Percentiles rank a stretch among this genome's conserved stretches.
Evolutionary conservation across 495 filamentous ascomycete genomes (phyloP).

Genomic region (Podospora didyma): DNA sequence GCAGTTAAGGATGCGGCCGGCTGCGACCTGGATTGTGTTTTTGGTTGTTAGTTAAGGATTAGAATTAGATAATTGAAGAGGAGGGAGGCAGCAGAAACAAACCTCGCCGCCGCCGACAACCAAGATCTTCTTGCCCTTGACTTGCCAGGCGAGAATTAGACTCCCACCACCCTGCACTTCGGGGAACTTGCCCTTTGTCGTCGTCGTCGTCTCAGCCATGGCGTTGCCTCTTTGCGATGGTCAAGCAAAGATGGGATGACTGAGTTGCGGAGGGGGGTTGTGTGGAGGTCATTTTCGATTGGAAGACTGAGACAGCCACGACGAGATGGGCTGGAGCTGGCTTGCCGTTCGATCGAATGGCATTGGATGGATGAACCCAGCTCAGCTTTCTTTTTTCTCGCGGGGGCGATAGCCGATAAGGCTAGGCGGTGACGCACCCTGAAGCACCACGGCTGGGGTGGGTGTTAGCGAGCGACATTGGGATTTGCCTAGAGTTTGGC

Average conservation of each 20-base stretch:
- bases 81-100: slow-evolving; percentile 16
- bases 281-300: neutral
- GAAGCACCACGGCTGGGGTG: too few species aligned
- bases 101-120: slow-evolving; percentile 95
- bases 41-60: neutral
- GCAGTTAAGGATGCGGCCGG: slow-evolving; percentile 84
- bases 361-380: slow-evolving; percentile 10
- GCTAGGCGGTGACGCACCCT: too few species aligned
- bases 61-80: neutral
- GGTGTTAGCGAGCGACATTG: too few species aligned
- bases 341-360: slow-evolving; percentile 15
- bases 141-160: slow-evolving; percentile 90
- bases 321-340: neutral
- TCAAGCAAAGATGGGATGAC: neutral
- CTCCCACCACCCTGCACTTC: slow-evolving; percentile 85
- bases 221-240: too few species aligned
- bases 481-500: too few species aligned
- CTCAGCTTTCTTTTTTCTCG: slow-evolving; percentile 14
- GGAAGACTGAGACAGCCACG: neutral
- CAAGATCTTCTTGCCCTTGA: slow-evolving; percentile 74
- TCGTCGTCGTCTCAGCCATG: slow-evolving; percentile 56
- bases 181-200: slow-evolving; percentile 57
- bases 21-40: slow-evolving; percentile 66
- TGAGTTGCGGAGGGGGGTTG: neutral
- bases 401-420: neutral